phyloP scores from a whole-genome alignment of 1,139 yeast genomes.

The Hansenula sp. region DNA sequence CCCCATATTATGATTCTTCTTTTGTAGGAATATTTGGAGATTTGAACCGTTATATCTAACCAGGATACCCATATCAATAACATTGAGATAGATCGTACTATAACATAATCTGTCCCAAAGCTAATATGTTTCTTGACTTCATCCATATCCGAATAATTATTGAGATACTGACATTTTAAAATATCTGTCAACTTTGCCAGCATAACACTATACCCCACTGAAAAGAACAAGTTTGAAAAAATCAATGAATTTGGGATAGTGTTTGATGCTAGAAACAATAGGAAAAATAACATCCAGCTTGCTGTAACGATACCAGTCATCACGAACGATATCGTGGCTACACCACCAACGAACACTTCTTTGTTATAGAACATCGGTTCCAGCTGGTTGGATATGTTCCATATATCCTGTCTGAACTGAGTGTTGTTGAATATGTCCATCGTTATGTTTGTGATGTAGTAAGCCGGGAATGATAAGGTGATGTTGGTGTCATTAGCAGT shows the following conservation, averaged over 20 bases:
- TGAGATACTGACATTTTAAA: conserved; percentile 33
- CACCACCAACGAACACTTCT: conserved; percentile 27
- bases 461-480: conserved; percentile 15
- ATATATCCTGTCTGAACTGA: conserved; percentile 2
- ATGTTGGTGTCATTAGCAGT: not conserved
- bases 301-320: conserved; percentile 32
- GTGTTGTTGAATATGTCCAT: not conserved
- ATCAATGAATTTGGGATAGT: conserved; percentile 46
- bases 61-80: conserved; percentile 37
- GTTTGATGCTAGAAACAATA: conserved; percentile 44
- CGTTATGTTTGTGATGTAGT: conserved; percentile 19
- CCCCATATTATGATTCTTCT: conserved; percentile 20
- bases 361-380: conserved; percentile 9
- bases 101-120: conserved; percentile 28
- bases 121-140: conserved; percentile 31
- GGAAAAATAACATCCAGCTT: conserved; percentile 50
- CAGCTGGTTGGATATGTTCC: not conserved
- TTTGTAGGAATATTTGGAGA: conserved; percentile 15
- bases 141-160: conserved; percentile 37
- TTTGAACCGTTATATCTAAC: conserved; percentile 29
- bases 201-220: conserved; percentile 41
- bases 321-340: conserved; percentile 26
- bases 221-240: conserved; percentile 41
- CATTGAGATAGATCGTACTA: conserved; percentile 31
- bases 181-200: conserved; percentile 34